Conservation (phyloP, 1,284 basidiomycete genomes). For the Ceratobasidium sp. region DNA sequence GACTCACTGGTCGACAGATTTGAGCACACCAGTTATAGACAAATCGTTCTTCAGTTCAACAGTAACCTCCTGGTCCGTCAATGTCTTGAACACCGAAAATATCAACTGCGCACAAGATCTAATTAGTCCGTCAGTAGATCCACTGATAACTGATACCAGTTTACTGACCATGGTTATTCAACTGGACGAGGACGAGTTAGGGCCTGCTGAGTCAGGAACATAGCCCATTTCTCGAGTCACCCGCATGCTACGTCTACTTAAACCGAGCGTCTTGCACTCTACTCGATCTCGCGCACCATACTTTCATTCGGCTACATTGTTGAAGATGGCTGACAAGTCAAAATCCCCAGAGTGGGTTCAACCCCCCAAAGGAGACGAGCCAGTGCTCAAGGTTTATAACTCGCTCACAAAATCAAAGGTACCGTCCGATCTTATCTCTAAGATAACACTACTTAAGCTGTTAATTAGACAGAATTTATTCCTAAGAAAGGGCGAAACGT, state of each 20-base stretch:
- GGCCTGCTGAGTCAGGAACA: conserved; percentile 6
- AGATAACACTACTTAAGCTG: conserved; percentile 45
- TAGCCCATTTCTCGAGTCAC: conserved; percentile 11
- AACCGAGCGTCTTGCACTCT: neutral
- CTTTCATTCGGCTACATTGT: neutral
- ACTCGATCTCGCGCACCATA: neutral
- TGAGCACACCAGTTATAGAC: conserved; percentile 94
- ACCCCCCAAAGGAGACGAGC: conserved; percentile 56
- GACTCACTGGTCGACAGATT: conserved; percentile 97
- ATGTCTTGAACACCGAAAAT: conserved; percentile 98
- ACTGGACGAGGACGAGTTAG: conserved; percentile 26
- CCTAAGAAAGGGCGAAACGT: conserved; percentile 86
- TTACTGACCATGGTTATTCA: conserved; percentile 15
- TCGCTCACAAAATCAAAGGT: conserved; percentile 94
- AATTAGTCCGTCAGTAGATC: conserved; percentile 39
- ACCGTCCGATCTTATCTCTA: conserved; percentile 35
- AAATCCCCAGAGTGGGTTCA: conserved; percentile 58
- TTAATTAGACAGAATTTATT: conserved; percentile 80
- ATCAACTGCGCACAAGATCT: conserved; percentile 74
- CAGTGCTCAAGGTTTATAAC: conserved; percentile 88
- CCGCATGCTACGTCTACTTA: conserved; percentile 26
- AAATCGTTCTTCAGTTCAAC: conserved; percentile 99
- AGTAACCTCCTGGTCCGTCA: conserved; percentile 96
- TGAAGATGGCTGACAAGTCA: conserved; percentile 46
- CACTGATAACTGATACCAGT: neutral